Percentiles rank a stretch among this genome's conserved stretches.
Conservation (phyloP, 352 stramenopile genomes). For the Phytophthora pini region DNA sequence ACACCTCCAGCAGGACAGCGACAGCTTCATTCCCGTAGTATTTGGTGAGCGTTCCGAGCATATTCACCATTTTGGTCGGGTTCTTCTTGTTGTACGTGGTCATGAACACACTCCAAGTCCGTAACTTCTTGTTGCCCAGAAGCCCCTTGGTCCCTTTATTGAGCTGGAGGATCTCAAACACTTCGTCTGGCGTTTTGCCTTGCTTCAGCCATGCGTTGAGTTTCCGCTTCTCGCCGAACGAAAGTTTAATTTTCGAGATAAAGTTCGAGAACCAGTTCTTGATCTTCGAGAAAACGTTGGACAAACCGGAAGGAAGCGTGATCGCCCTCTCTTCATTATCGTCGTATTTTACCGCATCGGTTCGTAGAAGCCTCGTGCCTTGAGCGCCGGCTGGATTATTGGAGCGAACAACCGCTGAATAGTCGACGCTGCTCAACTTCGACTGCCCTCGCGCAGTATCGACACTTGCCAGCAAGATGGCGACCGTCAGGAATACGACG, state of each 20-base stretch:
- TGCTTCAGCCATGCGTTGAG: neutral
- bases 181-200: neutral
- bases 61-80: slow-evolving; percentile 7
- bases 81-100: slow-evolving; percentile 10
- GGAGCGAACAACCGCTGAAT: neutral
- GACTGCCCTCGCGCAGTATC: neutral
- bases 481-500: neutral
- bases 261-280: neutral
- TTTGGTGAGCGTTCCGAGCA: slow-evolving; percentile 4
- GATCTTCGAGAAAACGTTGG: neutral
- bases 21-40: neutral
- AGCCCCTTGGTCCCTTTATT: neutral
- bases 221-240: neutral
- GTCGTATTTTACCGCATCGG: neutral
- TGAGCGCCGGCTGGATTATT: neutral
- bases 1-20: slow-evolving; percentile 3
- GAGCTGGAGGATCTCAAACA: neutral
- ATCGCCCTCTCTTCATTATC: neutral
- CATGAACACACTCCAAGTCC: slow-evolving; percentile 9
- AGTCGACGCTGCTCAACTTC: neutral
- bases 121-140: neutral
- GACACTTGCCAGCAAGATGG: neutral
- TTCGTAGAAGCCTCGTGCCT: neutral
- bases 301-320: neutral
- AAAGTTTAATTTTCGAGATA: neutral